These are phyloP conservation scores for Bruguiera hainesii DNA, from an alignment of 441 rosid species.

Conservation along the genomic window DNA sequence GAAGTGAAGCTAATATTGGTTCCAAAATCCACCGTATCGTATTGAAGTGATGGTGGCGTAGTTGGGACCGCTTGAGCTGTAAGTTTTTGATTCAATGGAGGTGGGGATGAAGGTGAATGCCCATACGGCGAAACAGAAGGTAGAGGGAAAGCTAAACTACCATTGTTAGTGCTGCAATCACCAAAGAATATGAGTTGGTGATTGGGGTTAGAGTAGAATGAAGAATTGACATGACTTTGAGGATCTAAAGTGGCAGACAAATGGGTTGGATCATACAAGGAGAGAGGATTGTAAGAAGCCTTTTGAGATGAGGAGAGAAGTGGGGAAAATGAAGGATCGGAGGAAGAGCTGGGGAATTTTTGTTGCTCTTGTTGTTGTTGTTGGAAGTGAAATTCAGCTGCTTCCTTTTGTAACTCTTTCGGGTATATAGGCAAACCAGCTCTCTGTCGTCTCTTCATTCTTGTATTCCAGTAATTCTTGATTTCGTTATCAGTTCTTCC, in stretches of 20 bases:
- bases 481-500: conserved; percentile 94
- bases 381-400: conserved; percentile 28
- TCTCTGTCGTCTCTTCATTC: conserved; percentile 68
- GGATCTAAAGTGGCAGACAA: conserved; percentile 22
- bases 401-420: conserved; percentile 36
- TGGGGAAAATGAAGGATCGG: conserved; percentile 33
- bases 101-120: conserved; percentile 9
- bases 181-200: conserved; percentile 21
- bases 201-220: conserved; percentile 19
- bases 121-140: conserved; percentile 19
- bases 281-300: conserved; percentile 27
- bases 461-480: conserved; percentile 86
- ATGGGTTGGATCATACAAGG: conserved; percentile 25
- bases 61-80: background rate
- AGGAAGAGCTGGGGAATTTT: conserved; percentile 26
- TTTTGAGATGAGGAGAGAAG: conserved; percentile 33
- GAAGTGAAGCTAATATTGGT: conserved; percentile 27
- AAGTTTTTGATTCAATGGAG: conserved; percentile 13
- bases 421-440: conserved; percentile 79
- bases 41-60: conserved; percentile 13
- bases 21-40: conserved; percentile 16
- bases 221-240: conserved; percentile 20
- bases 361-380: conserved; percentile 23
- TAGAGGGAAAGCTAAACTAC: conserved; percentile 13
- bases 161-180: conserved; percentile 15